phyloP scores from a whole-genome alignment of 805 yeast species.

The Zygosaccharomyces siamensis region DNA sequence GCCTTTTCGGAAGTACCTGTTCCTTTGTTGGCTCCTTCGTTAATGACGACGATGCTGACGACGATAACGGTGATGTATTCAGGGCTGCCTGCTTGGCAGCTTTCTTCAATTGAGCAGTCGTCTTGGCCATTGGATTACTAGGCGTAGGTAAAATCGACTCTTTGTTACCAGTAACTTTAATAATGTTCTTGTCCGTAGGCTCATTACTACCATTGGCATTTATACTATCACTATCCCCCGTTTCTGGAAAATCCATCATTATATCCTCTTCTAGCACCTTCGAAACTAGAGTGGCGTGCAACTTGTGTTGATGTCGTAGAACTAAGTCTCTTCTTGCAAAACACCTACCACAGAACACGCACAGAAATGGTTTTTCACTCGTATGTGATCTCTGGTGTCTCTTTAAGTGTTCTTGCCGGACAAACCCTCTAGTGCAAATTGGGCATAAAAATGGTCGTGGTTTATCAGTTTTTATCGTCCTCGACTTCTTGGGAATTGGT shows the following conservation, averaged over 20 bases:
- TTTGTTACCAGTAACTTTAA: conserved; percentile 38
- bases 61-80: neutral
- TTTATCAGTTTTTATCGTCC: conserved; percentile 80
- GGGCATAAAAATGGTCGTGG: conserved; percentile 91
- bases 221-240: conserved; percentile 22
- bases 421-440: conserved; percentile 92
- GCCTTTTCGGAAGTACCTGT: conserved; percentile 14
- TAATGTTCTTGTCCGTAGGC: conserved; percentile 34
- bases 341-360: conserved; percentile 94
- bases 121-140: conserved; percentile 25
- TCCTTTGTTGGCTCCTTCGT: conserved; percentile 2
- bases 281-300: conserved; percentile 57
- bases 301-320: conserved; percentile 89
- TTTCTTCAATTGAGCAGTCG: conserved; percentile 32
- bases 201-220: conserved; percentile 9
- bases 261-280: conserved; percentile 10
- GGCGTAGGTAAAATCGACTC: conserved; percentile 37
- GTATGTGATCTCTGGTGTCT: conserved; percentile 94
- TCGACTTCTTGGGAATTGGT: conserved; percentile 84
- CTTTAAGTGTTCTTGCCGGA: conserved; percentile 87
- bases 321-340: conserved; percentile 88
- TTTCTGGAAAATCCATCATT: conserved; percentile 7
- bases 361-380: conserved; percentile 91
- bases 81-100: conserved; percentile 21
- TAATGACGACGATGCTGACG: conserved; percentile 6